Percentiles rank a stretch among this genome's conserved stretches.
phyloP scores from a whole-genome alignment of 768 basidiomycete genomes.

The Boletus bicolor region DNA sequence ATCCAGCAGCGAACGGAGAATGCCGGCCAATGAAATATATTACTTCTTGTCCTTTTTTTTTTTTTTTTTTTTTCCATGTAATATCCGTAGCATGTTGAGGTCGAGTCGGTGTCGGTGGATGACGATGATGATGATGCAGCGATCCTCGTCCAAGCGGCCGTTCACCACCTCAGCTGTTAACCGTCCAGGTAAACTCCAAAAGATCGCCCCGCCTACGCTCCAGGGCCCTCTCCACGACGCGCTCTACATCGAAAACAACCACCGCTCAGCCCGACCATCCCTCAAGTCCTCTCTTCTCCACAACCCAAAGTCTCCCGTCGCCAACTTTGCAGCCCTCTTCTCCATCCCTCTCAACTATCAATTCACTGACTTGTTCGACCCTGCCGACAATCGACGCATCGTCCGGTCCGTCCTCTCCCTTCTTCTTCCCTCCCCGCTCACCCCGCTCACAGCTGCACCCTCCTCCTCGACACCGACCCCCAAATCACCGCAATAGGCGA shows the following conservation, averaged over 20 bases:
- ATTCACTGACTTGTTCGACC: conserved; percentile 13
- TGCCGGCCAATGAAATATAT: conserved; percentile 9
- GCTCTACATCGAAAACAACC: conserved; percentile 29
- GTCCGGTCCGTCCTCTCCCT: conserved; percentile 18
- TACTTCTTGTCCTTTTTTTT: too few species aligned
- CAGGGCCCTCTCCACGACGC: conserved; percentile 38
- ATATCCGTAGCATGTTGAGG: too few species aligned
- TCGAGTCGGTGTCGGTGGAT: neutral
- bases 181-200: conserved; percentile 22
- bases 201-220: neutral
- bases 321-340: conserved; percentile 35
- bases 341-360: conserved; percentile 17
- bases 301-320: conserved; percentile 53
- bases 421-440: conserved; percentile 1
- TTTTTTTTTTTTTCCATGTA: too few species aligned
- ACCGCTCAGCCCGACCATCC: conserved; percentile 10
- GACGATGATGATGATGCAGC: neutral
- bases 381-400: conserved; percentile 11
- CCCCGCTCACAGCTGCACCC: conserved; percentile 16
- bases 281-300: conserved; percentile 32
- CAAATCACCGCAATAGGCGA: conserved; percentile 63
- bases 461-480: conserved; percentile 27
- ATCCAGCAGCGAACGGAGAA: conserved; percentile 19
- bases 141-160: conserved; percentile 14
- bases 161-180: neutral